Evolutionary conservation across 441 rosid species (phyloP).

Genomic region (Biscutella laevigata): DNA sequence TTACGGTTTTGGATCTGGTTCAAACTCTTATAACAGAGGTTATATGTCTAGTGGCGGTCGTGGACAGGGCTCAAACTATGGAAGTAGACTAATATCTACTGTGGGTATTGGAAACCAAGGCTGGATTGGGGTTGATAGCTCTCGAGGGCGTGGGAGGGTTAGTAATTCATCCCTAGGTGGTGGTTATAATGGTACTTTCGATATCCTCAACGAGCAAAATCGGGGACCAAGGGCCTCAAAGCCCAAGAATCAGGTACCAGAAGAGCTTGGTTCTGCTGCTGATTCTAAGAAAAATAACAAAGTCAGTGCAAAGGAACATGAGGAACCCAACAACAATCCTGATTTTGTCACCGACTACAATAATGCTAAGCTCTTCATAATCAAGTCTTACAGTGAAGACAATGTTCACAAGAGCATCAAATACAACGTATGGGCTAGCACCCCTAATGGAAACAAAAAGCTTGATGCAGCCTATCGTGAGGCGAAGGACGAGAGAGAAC

Average conservation of each 20-base stretch:
- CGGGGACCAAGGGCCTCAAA: conserved; percentile 60
- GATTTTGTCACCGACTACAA: conserved; percentile 42
- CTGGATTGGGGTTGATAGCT: conserved; percentile 44
- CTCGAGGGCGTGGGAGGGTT: conserved; percentile 42
- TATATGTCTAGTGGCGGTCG: conserved; percentile 35
- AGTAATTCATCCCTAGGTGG: conserved; percentile 35
- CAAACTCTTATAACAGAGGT: conserved; percentile 45
- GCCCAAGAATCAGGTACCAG: conserved; percentile 39
- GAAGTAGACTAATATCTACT: conserved; percentile 35
- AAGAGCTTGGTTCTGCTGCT: conserved; percentile 35
- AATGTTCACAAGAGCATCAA: conserved; percentile 66
- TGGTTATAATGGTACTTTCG: conserved; percentile 44
- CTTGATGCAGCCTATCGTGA: conserved; percentile 54
- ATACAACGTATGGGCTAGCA: conserved; percentile 62
- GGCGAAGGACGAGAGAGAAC: conserved; percentile 46
- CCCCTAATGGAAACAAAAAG: conserved; percentile 60
- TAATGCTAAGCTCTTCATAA: conserved; percentile 50
- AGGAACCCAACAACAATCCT: conserved; percentile 30
- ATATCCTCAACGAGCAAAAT: conserved; percentile 59
- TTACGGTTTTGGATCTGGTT: conserved; percentile 47
- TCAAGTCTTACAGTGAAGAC: conserved; percentile 68
- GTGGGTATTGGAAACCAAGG: conserved; percentile 37
- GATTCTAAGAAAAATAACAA: conserved; percentile 32
- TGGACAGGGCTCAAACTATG: conserved; percentile 39
- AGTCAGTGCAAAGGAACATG: conserved; percentile 25